Evolutionary conservation across 805 yeast species (phyloP), one percentile per base, ranked within the genome.

Genomic region (Pichia nakasei): DNA sequence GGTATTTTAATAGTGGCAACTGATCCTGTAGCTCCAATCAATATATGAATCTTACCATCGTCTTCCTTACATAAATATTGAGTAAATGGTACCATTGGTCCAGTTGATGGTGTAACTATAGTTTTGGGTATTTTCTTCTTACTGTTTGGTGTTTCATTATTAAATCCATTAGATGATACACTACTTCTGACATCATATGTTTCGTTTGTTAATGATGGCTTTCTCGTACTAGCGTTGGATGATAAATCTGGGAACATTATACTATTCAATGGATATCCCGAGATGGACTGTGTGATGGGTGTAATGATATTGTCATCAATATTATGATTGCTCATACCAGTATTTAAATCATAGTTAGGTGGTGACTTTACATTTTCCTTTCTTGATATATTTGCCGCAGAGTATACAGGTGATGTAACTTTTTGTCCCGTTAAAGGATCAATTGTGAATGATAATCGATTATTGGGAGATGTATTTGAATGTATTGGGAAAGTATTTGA

Each of bases 1-100:
- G 96, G 96, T 20, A 93, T 81, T 61, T 93, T 93, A 50, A 93
- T 87, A 3, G 97, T 86, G 5, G 98, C 98, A 4, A 93, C 97
- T 2, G 95, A 85, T 1, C 98, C 98, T 1, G 97, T 86, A 18
- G 94, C 95, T 18, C 94, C 98, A 36, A 93, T 69, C 45, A 93
- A 68, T 37, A 93, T 80, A 61, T 93, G 98, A 45, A 86, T 71
- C 57, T 88, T 89, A 37, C 81, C 84, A 59, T 86, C 95, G 58
- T 86, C 93, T 60, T 82, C 65, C 54, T 78, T 79, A 44, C 76
- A 75, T 46, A 85, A 68, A 58, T 78, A 84, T 51, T 83, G 80
- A 26, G 81, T 81, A 53, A 84, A 84, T 22, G 91, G 91, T 1
- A 80, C 80, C 17, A 80, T 78, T 1, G 85, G 83, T 2, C 81